A percentile compares a stretch with the other conserved stretches of the same genome.
These are phyloP conservation scores for Xylaria flabelliformis DNA, from an alignment of 495 filamentous ascomycete species.

Conservation along the genomic window DNA sequence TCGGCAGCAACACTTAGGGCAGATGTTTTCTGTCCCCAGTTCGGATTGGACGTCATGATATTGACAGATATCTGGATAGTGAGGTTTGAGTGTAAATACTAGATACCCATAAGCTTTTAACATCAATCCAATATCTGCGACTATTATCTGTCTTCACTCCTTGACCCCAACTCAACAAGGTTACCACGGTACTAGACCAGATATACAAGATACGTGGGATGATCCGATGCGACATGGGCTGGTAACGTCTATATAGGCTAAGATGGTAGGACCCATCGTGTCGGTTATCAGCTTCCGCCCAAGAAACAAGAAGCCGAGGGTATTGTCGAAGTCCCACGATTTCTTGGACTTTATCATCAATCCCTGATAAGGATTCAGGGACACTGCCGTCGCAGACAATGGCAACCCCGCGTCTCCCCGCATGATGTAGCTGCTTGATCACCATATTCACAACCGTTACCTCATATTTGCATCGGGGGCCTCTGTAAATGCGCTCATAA, in stretches of 20 bases:
- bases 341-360: not conserved
- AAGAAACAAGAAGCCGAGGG: conserved; percentile 7
- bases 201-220: not conserved
- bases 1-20: conserved; percentile 50
- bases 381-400: not conserved
- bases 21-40: conserved; percentile 52
- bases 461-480: not conserved
- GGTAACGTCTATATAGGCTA: conserved; percentile 22
- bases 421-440: conserved; percentile 26
- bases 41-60: conserved; percentile 48
- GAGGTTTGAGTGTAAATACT: not conserved
- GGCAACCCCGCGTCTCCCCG: conserved; percentile 23
- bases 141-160: not conserved
- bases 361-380: not conserved
- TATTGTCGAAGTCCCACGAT: conserved; percentile 1
- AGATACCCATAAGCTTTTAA: not conserved
- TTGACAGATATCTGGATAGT: not conserved
- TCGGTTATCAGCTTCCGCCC: not conserved
- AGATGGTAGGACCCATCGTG: conserved; percentile 11
- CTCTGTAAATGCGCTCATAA: not conserved
- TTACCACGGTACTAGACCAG: not conserved
- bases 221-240: conserved; percentile 1
- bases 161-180: not conserved
- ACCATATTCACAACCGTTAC: conserved; percentile 9
- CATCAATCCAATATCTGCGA: not conserved